These are phyloP conservation scores for Glomus cerebriforme DNA, from an alignment of 192 early-diverging fungal species.

Conservation along the genomic window DNA sequence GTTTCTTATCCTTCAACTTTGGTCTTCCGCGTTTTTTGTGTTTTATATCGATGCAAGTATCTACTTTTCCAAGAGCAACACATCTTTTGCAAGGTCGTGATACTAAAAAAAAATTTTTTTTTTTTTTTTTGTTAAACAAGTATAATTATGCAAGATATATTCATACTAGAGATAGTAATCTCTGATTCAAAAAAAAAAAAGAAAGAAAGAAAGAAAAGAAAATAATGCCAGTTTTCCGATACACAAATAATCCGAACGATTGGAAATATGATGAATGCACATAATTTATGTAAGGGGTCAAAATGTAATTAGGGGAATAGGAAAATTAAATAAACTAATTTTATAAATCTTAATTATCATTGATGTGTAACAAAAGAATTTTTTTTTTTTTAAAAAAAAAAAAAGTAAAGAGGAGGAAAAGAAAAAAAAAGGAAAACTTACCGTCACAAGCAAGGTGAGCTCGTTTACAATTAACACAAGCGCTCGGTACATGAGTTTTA, in stretches of 20 bases:
- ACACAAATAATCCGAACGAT: background rate
- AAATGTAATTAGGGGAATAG: too few species aligned
- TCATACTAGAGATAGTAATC: background rate
- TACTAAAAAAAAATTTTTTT: slow-evolving; percentile 39
- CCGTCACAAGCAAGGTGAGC: slow-evolving; percentile 88
- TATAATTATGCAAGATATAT: background rate
- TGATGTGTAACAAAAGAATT: background rate
- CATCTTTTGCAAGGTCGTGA: slow-evolving; percentile 81
- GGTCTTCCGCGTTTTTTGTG: slow-evolving; percentile 89
- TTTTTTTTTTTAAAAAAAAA: slow-evolving; percentile 18
- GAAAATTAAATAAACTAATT: too few species aligned
- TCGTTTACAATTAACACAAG: slow-evolving; percentile 87
- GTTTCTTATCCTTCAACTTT: slow-evolving; percentile 65
- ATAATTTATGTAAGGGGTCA: too few species aligned
- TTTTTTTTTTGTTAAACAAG: background rate
- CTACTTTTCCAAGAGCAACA: slow-evolving; percentile 67
- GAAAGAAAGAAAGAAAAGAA: too few species aligned
- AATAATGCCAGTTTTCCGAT: background rate
- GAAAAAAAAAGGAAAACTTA: slow-evolving; percentile 41
- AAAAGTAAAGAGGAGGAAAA: slow-evolving; percentile 27
- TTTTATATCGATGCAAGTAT: slow-evolving; percentile 84
- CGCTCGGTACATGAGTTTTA: slow-evolving; percentile 82
- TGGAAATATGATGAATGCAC: too few species aligned
- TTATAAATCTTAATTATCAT: too few species aligned
- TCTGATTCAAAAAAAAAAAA: background rate